These are phyloP conservation scores for Collybia mongolica DNA, from an alignment of 768 basidiomycete species.

Conservation along the genomic window DNA sequence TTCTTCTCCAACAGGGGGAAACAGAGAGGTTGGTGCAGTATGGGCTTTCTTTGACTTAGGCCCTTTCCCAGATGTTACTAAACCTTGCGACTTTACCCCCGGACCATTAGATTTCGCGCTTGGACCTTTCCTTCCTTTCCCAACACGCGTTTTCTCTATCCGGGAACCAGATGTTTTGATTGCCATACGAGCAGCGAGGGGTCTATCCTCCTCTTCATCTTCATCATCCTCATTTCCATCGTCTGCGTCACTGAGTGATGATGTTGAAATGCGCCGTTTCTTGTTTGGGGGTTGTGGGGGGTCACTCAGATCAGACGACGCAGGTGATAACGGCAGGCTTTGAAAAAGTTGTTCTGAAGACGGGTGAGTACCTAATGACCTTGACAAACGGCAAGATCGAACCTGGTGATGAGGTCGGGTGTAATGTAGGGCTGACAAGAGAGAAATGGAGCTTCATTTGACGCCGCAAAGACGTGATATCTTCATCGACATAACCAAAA, in stretches of 20 bases:
- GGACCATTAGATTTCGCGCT: constrained; percentile 31
- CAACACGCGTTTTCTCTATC: constrained; percentile 24
- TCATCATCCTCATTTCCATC: constrained; percentile 42
- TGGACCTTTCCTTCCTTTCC: constrained; percentile 47
- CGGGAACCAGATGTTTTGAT: constrained; percentile 21
- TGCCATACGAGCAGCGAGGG: constrained; percentile 48
- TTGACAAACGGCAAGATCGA: constrained; percentile 15
- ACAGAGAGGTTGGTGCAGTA: constrained; percentile 45
- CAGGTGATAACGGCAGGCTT: constrained; percentile 39
- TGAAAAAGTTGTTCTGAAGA: constrained; percentile 25
- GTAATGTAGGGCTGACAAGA: constrained; percentile 45
- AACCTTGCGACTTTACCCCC: too few relatives aligned
- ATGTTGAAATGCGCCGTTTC: constrained; percentile 51
- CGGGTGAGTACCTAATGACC: constrained; percentile 6
- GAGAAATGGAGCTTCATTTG: constrained; percentile 63
- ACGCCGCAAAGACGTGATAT: constrained; percentile 65
- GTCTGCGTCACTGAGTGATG: constrained; percentile 50
- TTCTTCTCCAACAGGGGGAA: constrained; percentile 37
- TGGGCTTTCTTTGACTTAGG: constrained; percentile 55
- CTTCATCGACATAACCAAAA: constrained; percentile 73
- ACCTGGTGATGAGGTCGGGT: constrained; percentile 53
- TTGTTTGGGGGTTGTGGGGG: constrained; percentile 46
- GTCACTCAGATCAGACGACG: constrained; percentile 52
- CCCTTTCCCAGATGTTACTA: too few relatives aligned
- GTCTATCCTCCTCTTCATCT: constrained; percentile 59